Evolutionary conservation across 2,329 filamentous ascomycete species (phyloP).

Genomic region (Ilyonectria sp.): DNA sequence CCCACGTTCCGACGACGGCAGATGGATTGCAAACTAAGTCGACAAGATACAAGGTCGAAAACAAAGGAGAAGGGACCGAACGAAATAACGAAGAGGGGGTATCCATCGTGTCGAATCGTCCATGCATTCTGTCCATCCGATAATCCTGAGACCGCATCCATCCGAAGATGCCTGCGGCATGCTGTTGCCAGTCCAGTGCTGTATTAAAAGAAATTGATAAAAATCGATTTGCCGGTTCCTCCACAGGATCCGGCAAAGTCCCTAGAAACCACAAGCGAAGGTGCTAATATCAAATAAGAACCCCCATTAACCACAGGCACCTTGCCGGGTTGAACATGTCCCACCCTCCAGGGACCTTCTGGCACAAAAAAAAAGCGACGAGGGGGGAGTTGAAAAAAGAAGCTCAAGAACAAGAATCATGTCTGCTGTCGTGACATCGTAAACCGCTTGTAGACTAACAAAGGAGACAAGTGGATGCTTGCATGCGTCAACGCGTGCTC

Average conservation of each 20-base stretch:
- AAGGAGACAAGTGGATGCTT: constrained; percentile 45
- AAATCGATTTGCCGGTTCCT: constrained; percentile 12
- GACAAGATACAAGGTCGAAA: constrained; percentile 39
- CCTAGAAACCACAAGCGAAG: constrained; percentile 36
- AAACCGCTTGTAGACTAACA: constrained; percentile 50
- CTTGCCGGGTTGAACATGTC: constrained; percentile 8
- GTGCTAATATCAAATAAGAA: constrained; percentile 33
- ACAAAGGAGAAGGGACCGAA: constrained; percentile 42
- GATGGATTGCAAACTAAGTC: constrained; percentile 40
- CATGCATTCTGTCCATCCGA: constrained; percentile 60
- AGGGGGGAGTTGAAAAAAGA: constrained; percentile 35
- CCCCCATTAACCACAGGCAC: constrained; percentile 31
- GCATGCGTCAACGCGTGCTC: constrained; percentile 39
- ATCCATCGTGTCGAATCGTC: constrained; percentile 63
- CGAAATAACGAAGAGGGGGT: constrained; percentile 53
- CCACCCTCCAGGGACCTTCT: constrained; percentile 25
- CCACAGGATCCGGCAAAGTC: constrained; percentile 3
- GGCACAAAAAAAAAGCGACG: constrained; percentile 15
- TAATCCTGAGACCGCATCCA: constrained; percentile 48
- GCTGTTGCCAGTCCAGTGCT: constrained; percentile 59
- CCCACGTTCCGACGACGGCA: constrained; percentile 38
- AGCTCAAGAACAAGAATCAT: constrained; percentile 45
- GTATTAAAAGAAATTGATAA: constrained; percentile 51
- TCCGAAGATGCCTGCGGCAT: constrained; percentile 44
- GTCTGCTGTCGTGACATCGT: constrained; percentile 56